phyloP scores from a whole-genome alignment of 1,284 basidiomycete species.

The Naganishia albida region DNA sequence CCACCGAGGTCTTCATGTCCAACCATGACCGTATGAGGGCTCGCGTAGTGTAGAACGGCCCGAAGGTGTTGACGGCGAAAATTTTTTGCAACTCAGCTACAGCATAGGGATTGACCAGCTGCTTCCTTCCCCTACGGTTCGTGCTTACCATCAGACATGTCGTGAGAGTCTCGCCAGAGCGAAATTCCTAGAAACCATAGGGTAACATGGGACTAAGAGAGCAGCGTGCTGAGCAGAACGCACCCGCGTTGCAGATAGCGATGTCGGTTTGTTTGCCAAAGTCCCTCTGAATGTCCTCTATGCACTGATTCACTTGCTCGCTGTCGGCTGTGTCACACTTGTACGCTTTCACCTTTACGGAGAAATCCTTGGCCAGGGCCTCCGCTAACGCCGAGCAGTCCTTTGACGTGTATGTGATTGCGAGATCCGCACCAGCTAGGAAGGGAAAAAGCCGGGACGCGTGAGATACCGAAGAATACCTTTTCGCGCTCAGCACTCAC shows the following conservation, averaged over 20 bases:
- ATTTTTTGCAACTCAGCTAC: constrained; percentile 44
- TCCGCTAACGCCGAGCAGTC: constrained; percentile 40
- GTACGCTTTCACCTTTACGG: constrained; percentile 44
- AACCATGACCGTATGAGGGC: constrained; percentile 48
- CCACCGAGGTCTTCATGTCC: constrained; percentile 36
- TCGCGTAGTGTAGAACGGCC: constrained; percentile 48
- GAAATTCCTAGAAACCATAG: constrained; percentile 38
- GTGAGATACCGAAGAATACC: background rate
- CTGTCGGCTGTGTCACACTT: constrained; percentile 44
- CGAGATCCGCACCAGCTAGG: constrained; percentile 46
- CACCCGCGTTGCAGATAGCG: constrained; percentile 38
- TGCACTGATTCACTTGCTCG: constrained; percentile 39
- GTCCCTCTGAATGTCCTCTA: constrained; percentile 38
- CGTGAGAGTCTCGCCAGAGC: constrained; percentile 47
- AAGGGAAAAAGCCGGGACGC: too few relatives aligned
- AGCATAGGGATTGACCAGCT: background rate
- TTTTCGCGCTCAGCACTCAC: constrained; percentile 26
- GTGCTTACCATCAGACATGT: constrained; percentile 47
- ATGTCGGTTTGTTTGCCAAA: constrained; percentile 46
- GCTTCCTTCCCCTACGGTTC: background rate
- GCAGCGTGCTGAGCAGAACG: background rate
- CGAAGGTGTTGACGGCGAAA: constrained; percentile 50
- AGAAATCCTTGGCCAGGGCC: constrained; percentile 38
- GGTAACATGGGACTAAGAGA: background rate
- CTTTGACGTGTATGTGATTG: constrained; percentile 49